Conservation (phyloP, 2,329 filamentous ascomycete genomes). For the Neodidymelliopsis sp. region DNA sequence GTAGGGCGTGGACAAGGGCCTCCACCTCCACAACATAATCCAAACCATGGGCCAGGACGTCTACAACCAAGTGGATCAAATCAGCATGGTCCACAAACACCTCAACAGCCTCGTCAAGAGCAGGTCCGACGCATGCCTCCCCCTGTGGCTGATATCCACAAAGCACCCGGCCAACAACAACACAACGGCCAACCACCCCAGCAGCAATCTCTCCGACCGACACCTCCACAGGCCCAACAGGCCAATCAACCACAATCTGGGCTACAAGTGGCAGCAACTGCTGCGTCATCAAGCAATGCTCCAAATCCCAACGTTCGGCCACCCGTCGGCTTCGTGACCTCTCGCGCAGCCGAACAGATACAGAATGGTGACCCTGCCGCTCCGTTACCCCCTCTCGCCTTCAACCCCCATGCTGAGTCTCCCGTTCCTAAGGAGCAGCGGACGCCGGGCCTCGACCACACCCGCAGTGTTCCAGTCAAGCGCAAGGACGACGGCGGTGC, state of each 20-base stretch:
- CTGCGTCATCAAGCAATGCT: conserved; percentile 22
- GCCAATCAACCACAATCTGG: conserved; percentile 23
- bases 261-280: conserved; percentile 16
- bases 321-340: conserved; percentile 56
- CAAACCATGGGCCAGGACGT: conserved; percentile 31
- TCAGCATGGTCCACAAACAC: conserved; percentile 40
- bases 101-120: conserved; percentile 34
- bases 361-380: conserved; percentile 43
- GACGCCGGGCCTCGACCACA: conserved; percentile 86
- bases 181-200: conserved; percentile 26
- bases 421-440: conserved; percentile 78
- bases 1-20: conserved; percentile 29
- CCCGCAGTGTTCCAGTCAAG: conserved; percentile 74
- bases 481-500: conserved; percentile 52
- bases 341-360: conserved; percentile 53
- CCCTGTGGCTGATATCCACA: conserved; percentile 31
- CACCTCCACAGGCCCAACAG: conserved; percentile 37
- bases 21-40: conserved; percentile 35
- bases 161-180: conserved; percentile 28
- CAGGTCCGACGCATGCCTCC: conserved; percentile 31
- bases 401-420: conserved; percentile 59
- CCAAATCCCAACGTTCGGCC: conserved; percentile 31
- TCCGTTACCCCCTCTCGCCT: conserved; percentile 49
- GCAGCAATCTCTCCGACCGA: conserved; percentile 34
- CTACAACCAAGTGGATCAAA: conserved; percentile 33